Evolutionary conservation across 1,284 basidiomycete genomes (phyloP).

Genomic region (Ustilago trichophora): DNA sequence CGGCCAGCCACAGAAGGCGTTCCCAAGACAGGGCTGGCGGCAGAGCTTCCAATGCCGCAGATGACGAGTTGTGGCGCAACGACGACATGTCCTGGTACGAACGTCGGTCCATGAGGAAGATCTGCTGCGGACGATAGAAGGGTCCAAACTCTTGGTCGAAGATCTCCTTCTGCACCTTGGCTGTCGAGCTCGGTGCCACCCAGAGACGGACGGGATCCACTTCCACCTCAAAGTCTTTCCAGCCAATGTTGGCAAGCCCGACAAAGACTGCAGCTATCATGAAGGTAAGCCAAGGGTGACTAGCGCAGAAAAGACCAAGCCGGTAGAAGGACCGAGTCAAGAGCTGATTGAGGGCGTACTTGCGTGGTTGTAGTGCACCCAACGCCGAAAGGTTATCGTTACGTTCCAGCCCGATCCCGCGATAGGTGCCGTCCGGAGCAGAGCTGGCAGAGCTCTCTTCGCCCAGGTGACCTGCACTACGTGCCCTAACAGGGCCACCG

Average conservation of each 20-base stretch:
- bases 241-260: constrained; percentile 83
- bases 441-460: constrained; percentile 71
- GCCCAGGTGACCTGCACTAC: constrained; percentile 45
- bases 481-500: constrained; percentile 34
- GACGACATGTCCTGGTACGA: constrained; percentile 17
- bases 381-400: constrained; percentile 50
- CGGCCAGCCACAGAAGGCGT: constrained; percentile 83
- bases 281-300: constrained; percentile 78
- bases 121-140: constrained; percentile 92
- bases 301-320: constrained; percentile 80
- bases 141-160: constrained; percentile 96
- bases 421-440: constrained; percentile 73
- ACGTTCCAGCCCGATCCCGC: constrained; percentile 48
- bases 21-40: constrained; percentile 78
- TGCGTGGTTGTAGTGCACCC: constrained; percentile 77
- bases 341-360: constrained; percentile 84
- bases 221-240: constrained; percentile 88
- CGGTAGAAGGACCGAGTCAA: constrained; percentile 84
- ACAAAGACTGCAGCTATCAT: constrained; percentile 68
- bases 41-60: constrained; percentile 3
- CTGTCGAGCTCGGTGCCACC: constrained; percentile 87
- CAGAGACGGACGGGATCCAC: constrained; percentile 93
- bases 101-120: constrained; percentile 72
- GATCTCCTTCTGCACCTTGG: constrained; percentile 85
- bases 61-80: constrained; percentile 22